A percentile compares a stretch with the other conserved stretches of the same genome.
phyloP scores from a whole-genome alignment of 139 green algal species.

The Ettlia oleoabundans region DNA sequence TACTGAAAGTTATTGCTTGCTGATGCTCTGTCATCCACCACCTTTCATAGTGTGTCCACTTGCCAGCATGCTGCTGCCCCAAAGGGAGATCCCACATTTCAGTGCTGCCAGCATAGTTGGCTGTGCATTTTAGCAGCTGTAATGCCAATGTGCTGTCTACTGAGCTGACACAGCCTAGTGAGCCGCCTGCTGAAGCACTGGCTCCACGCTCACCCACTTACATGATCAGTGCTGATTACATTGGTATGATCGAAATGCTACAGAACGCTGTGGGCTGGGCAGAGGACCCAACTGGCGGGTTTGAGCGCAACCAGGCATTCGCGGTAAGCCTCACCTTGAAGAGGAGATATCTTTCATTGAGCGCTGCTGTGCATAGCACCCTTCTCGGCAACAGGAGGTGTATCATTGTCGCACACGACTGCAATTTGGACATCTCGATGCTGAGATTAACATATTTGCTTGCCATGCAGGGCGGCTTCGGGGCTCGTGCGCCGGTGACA shows the following conservation, averaged over 20 bases:
- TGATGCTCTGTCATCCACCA: neutral
- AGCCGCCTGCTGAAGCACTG: too few species aligned
- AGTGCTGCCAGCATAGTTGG: too few species aligned
- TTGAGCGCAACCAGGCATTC: conserved; percentile 18
- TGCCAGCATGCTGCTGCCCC: too few species aligned
- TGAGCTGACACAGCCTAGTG: neutral
- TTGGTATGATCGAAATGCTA: too few species aligned
- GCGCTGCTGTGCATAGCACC: neutral
- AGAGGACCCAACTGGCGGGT: conserved; percentile 23
- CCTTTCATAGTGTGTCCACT: too few species aligned
- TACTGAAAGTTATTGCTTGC: too few species aligned
- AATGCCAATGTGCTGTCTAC: neutral
- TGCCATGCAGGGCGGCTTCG: conserved; percentile 35
- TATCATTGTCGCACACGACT: too few species aligned
- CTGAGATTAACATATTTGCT: neutral
- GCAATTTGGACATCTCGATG: too few species aligned
- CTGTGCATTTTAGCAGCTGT: neutral
- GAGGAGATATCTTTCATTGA: neutral
- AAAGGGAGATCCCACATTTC: too few species aligned
- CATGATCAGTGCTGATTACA: too few species aligned
- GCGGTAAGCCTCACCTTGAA: neutral
- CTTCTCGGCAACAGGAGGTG: too few species aligned
- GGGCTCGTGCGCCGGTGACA: conserved; percentile 31
- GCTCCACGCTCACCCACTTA: too few species aligned
- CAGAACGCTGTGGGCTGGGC: conserved; percentile 11